These are phyloP conservation scores for Ramularia collo-cygni DNA, from an alignment of 2,329 filamentous ascomycete genomes.

Conservation along the genomic window DNA sequence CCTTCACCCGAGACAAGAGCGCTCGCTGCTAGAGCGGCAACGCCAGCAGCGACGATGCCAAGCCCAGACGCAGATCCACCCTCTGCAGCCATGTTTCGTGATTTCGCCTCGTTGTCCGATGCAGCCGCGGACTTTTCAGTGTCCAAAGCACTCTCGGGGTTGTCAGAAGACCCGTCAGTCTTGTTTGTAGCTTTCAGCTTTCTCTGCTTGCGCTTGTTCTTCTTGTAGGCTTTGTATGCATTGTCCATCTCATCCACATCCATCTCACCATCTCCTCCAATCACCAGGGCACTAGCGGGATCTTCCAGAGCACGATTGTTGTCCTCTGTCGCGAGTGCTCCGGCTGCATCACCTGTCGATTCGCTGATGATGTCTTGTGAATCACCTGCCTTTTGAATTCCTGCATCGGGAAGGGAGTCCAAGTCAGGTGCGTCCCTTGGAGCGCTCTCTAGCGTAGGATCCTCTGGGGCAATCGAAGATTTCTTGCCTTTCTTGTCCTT, in stretches of 20 bases:
- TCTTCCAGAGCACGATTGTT: background rate
- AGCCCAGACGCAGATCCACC: background rate
- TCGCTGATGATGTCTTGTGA: too few species aligned
- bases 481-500: slow-evolving; percentile 44
- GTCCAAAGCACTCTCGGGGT: slow-evolving; percentile 25
- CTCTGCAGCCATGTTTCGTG: background rate
- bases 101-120: slow-evolving; percentile 11
- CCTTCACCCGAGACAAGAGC: background rate
- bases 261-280: slow-evolving; percentile 21
- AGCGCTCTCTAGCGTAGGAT: slow-evolving; percentile 8
- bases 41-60: slow-evolving; percentile 5
- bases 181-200: slow-evolving; percentile 21
- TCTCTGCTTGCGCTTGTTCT: slow-evolving; percentile 28
- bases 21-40: slow-evolving; percentile 1
- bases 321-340: background rate
- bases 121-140: slow-evolving; percentile 14
- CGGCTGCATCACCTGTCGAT: background rate
- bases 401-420: background rate
- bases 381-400: too few species aligned
- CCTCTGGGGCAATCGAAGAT: slow-evolving; percentile 10
- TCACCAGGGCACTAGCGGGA: background rate
- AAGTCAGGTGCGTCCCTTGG: slow-evolving; percentile 1
- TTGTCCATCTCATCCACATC: slow-evolving; percentile 31
- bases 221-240: slow-evolving; percentile 29
- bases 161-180: slow-evolving; percentile 12